Base-by-base conservation (phyloP, 2,329 filamentous ascomycete genomes). In the Fusarium solani-melongenae region DNA sequence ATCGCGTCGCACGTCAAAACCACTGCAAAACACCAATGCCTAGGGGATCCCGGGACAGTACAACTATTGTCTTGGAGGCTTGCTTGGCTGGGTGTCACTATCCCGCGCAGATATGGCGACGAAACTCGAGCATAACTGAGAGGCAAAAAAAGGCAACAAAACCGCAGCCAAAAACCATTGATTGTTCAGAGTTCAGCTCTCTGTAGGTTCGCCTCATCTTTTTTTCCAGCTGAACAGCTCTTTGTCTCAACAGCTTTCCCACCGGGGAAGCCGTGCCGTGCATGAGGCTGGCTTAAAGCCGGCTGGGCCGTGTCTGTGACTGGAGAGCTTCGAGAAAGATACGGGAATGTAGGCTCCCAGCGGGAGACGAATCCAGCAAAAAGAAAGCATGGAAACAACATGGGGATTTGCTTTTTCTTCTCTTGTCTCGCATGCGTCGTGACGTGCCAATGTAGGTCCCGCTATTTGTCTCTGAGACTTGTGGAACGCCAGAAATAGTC, bases 231-330 rank as follows among this genome's bases (percentile, higher is more conserved):
- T 65, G 57, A 57, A 61, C 46, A 49, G 59, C 24, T 64, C 29
- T 60, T 64, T 74, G 62, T 73, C 72, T 70, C 68, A 36, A 24
- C 31, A 27, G 14, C 17, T 31, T 41, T 49, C 34, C 55, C n/a
- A 51, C 39, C 57, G 20, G 62, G 59, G 33, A 55, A 65, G 53
- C 53, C 51, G 59, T 27, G 38, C 56, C 46, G 60, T 67, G 67
- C n/a, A 51, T 55, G 73, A 72, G 67, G 73, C 72, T 77, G 74
- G 66, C 66, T 68, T 15, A 62, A 70, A 64, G 29, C 17, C 53
- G 34, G 24, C 33, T 53, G 31, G 69, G 62, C 44, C 51, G 24
- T 38, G 63, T 38, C 57, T 69, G 64, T 62, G 60, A 59, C 44
- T 29, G 27, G 49, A 36, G 49, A 64, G 51, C 71, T 76, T 67